These are phyloP conservation scores for Actinidia chinensis DNA, from an alignment of 179 eudicot species.

Conservation along the genomic window DNA sequence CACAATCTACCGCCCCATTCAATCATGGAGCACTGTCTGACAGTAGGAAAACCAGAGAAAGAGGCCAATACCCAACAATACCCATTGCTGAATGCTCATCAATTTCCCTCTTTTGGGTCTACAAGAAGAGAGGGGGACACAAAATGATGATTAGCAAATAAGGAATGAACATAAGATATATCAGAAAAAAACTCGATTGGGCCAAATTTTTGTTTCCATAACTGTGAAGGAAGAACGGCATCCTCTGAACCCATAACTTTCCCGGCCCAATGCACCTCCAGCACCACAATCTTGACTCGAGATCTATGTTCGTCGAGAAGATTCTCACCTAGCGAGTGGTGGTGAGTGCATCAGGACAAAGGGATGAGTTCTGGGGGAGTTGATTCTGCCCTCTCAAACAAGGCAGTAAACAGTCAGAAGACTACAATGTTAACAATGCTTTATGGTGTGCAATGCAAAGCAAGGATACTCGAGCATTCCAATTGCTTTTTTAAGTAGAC, in stretches of 20 bases:
- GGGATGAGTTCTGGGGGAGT: too few species aligned
- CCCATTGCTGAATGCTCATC: conserved; percentile 98
- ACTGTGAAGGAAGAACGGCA: background rate
- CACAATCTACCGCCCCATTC: conserved; percentile 95
- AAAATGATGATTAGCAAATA: background rate
- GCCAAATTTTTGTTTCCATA: background rate
- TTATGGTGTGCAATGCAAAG: background rate
- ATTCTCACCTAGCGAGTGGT: too few species aligned
- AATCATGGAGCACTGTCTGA: conserved; percentile 91
- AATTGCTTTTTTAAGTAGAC: background rate
- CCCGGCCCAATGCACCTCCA: too few species aligned
- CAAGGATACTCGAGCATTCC: background rate
- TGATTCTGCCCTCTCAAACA: too few species aligned
- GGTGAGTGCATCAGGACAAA: too few species aligned
- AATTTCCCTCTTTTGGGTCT: conserved; percentile 95
- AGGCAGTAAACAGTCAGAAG: too few species aligned
- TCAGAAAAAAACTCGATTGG: background rate
- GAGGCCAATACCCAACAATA: conserved; percentile 84
- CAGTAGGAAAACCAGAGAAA: conserved; percentile 80
- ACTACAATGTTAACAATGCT: too few species aligned
- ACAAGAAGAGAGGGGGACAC: background rate
- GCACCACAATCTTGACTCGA: too few species aligned
- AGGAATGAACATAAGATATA: background rate
- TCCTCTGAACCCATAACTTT: too few species aligned
- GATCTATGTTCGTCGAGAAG: too few species aligned